phyloP scores from a whole-genome alignment of 2,329 filamentous ascomycete species.

The Colletotrichum lentis region DNA sequence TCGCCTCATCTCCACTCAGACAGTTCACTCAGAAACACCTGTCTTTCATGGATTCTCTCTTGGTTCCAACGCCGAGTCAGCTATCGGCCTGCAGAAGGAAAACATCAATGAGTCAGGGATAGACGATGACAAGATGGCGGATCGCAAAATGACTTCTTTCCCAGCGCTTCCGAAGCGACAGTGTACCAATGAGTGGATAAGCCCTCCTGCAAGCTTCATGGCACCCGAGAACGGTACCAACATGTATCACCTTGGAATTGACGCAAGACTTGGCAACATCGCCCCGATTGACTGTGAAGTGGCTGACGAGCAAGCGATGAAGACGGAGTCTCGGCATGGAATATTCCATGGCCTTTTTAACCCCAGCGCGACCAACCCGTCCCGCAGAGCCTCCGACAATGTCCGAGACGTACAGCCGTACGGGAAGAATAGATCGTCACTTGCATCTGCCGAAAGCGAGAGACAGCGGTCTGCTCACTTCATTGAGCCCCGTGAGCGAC shows the following conservation, averaged over 20 bases:
- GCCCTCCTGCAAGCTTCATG: conserved; percentile 38
- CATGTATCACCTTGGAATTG: conserved; percentile 45
- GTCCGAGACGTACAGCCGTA: background rate
- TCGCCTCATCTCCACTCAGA: background rate
- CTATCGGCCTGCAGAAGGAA: background rate
- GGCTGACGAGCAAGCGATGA: conserved; percentile 34
- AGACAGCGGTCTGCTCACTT: conserved; percentile 16
- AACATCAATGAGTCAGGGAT: background rate
- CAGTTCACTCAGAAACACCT: background rate
- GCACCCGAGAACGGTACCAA: conserved; percentile 17
- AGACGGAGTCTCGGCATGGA: conserved; percentile 34
- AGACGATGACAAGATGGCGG: background rate
- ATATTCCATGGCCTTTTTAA: conserved; percentile 39
- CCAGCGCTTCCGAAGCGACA: conserved; percentile 46
- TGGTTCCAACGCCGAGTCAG: background rate
- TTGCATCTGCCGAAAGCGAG: background rate
- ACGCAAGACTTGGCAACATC: conserved; percentile 43
- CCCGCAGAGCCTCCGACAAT: conserved; percentile 14
- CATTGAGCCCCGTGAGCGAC: background rate
- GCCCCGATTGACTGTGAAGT: conserved; percentile 21
- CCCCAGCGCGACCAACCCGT: background rate
- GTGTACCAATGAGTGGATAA: conserved; percentile 48
- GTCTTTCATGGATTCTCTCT: conserved; percentile 2
- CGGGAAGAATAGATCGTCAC: too few relatives aligned
- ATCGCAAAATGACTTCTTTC: conserved; percentile 46